Evolutionary conservation across 1,284 basidiomycete species (phyloP), one percentile per base, ranked within the genome.

Genomic region (Fomitopsis schrenkii): DNA sequence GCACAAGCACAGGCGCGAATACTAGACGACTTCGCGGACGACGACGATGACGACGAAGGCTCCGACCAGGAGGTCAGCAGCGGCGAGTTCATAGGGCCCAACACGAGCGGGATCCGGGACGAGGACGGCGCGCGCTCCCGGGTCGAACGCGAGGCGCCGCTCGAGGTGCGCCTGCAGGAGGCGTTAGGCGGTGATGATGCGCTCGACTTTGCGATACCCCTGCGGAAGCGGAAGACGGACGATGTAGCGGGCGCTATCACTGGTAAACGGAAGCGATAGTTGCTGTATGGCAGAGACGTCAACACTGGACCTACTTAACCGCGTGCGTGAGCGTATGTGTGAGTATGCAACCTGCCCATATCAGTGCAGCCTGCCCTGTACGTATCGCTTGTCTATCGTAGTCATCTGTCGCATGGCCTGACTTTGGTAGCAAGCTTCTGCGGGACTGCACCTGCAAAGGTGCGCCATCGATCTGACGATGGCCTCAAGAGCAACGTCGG

Each of bases 151-250:
- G 54, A 61, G 55, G 62, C 57, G 42, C 63, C 58, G 35, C 52
- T 64, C 40, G 63, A 63, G 50, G 55, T 66, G 58, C 62, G 62
- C 59, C 64, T 66, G 59, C 65, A 63, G 64, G 58, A 67, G 48
- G 69, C 65, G 54, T 66, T 62, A 57, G 66, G 59, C 58, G 61
- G 60, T 57, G 67, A 65, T 82, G 85, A 85, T 68, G 85, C 83
- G 60, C 83, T 84, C 65, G 80, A 82, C 36, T 89, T 90, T 71
- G 83, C 87, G 48, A 79, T 84, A 50, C 86, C 88, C 7, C 75
- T 90, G 67, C 82, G 88, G 70, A 80, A 80, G 60, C 75, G 81
- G 65, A 87, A 83, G 73, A 80, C 80, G 48, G 84, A 83, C 70
- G 83, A 86, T 63, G 66, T 76, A 26, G 74, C 76, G 30, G 73